Base-by-base conservation (phyloP, 1,139 yeast genomes). In the Arxiozyma bovina region DNA sequence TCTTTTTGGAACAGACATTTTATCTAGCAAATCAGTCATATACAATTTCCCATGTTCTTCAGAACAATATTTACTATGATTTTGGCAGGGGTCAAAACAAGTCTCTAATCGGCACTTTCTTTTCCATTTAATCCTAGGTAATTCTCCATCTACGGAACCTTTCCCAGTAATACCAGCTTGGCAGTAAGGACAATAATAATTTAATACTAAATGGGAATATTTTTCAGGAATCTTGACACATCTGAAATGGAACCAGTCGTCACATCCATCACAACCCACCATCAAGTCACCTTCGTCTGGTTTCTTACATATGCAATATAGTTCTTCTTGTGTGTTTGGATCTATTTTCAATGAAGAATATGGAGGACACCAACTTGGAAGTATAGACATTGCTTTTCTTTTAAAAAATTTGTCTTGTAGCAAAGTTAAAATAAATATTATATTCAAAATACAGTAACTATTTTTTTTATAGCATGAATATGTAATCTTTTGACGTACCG, bases 241-340 rank as follows among this genome's bases (percentile, higher is more conserved):
- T 50, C 74, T 75, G 68, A 91, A 88, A 70, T 91, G 97, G 66
- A 78, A 91, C 98, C 98, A 91, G 60, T 88, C 96, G 65, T 90
- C 96, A 70, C 98, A 91, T 8, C 89, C 91, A 68, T 90, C 97
- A 67, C 98, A 91, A 0, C 87, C 90, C 23, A 91, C 86, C 97
- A 90, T 90, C 58, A 85, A 67, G 68, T 87, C 87, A 1, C 93
- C 95, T 57, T 77, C 76, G 64, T 91, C 97, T 0, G 91, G 87
- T 57, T 78, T 79, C 47, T 94, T 77, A 68, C 98, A 91, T 0
- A 84, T 72, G 67, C 98, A 91, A 63, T 77, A 90, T 12, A 88
- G 73, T 58, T 85, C 93, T 58, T 83, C 86, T 49, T 82, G 70
- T 6, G 69, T 64, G 2, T 49, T 55, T 38, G 69, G 63, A 50